A percentile compares a stretch with the other conserved stretches of the same genome.
Conservation (phyloP, 169 alveolate species). For the Plasmodium fragile region DNA sequence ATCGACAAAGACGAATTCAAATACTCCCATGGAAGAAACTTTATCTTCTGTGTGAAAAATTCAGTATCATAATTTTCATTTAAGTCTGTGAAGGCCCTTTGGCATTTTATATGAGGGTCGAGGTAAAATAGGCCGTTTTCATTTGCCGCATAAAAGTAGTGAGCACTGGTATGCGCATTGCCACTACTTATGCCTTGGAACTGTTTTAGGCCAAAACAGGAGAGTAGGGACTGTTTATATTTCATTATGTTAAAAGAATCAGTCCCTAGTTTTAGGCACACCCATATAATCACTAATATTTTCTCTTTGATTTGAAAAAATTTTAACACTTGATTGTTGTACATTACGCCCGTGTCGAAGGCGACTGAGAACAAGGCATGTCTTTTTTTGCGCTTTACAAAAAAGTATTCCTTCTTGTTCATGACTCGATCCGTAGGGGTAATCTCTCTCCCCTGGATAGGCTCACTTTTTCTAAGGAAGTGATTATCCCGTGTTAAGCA, state of each 20-base stretch:
- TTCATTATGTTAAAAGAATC: conserved; percentile 38
- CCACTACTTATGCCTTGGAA: conserved; percentile 82
- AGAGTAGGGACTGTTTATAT: conserved; percentile 67
- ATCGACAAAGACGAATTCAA: conserved; percentile 54
- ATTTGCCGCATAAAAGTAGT: conserved; percentile 78
- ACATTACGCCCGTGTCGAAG: conserved; percentile 65
- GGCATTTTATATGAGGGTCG: conserved; percentile 80
- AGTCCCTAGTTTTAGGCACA: conserved; percentile 63
- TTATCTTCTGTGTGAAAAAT: conserved; percentile 48
- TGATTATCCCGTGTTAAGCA: neutral
- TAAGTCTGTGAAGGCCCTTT: conserved; percentile 60
- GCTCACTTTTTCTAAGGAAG: neutral
- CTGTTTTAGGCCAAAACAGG: conserved; percentile 75
- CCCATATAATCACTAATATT: conserved; percentile 55
- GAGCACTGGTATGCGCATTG: conserved; percentile 65
- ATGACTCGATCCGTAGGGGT: neutral
- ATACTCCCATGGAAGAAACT: conserved; percentile 61
- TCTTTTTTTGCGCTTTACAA: conserved; percentile 38
- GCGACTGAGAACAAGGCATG: conserved; percentile 49
- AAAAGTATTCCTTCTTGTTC: neutral
- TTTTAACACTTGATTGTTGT: conserved; percentile 51
- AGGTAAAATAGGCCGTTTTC: conserved; percentile 72
- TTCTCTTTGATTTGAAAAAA: conserved; percentile 61
- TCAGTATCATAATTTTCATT: conserved; percentile 16
- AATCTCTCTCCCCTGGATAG: neutral